phyloP scores from a whole-genome alignment of 495 filamentous ascomycete species.

The Achaetomiella virescens region DNA sequence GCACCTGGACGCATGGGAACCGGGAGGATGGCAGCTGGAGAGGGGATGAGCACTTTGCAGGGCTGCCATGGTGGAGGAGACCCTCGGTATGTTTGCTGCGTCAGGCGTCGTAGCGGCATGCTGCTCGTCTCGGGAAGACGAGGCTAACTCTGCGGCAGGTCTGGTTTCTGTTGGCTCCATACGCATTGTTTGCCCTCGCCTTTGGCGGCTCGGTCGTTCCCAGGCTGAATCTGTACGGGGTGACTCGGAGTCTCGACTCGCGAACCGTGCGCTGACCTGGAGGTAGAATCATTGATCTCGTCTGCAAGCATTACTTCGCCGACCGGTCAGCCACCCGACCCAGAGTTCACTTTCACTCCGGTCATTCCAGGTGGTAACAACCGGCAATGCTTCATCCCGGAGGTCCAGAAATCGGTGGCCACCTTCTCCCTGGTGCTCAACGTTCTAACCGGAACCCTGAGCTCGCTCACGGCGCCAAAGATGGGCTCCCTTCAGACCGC shows the following conservation, averaged over 20 bases:
- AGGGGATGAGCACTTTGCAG: slow-evolving; percentile 53
- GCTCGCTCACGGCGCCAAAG: slow-evolving; percentile 71
- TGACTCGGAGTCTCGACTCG: background rate
- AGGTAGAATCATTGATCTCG: slow-evolving; percentile 59
- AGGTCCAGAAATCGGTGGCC: slow-evolving; percentile 68
- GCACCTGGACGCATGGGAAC: slow-evolving; percentile 4
- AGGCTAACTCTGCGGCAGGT: slow-evolving; percentile 45
- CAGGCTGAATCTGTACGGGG: slow-evolving; percentile 59
- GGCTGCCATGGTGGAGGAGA: slow-evolving; percentile 61
- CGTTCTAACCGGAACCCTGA: slow-evolving; percentile 62
- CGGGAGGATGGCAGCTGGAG: slow-evolving; percentile 28
- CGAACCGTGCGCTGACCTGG: slow-evolving; percentile 6
- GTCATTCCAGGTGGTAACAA: slow-evolving; percentile 62
- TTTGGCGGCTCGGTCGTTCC: slow-evolving; percentile 78
- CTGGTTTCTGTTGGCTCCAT: slow-evolving; percentile 76
- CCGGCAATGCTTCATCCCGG: slow-evolving; percentile 59
- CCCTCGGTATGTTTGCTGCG: slow-evolving; percentile 56
- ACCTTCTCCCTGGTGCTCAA: slow-evolving; percentile 69
- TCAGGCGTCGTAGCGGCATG: background rate
- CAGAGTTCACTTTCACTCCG: slow-evolving; percentile 54
- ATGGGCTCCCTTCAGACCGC: slow-evolving; percentile 83
- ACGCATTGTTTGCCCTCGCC: slow-evolving; percentile 69
- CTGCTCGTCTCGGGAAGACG: background rate
- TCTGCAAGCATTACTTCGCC: slow-evolving; percentile 73
- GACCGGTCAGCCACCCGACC: slow-evolving; percentile 52